phyloP scores from a whole-genome alignment of 1,284 basidiomycete genomes.

The Irpex rosettiformis region DNA sequence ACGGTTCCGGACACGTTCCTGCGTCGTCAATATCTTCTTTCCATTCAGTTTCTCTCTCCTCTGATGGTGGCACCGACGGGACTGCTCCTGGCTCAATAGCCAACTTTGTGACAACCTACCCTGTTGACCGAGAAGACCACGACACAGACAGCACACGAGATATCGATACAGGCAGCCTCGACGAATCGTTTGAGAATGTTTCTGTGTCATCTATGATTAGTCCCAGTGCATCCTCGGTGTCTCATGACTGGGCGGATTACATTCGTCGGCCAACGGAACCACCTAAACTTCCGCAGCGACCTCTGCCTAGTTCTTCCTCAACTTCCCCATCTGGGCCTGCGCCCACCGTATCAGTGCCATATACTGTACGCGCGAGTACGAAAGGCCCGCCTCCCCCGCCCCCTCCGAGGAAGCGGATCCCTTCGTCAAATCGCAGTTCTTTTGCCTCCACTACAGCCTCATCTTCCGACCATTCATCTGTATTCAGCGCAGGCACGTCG shows the following conservation, averaged over 20 bases:
- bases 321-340: conserved; percentile 18
- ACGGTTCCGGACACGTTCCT: conserved; percentile 44
- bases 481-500: conserved; percentile 50
- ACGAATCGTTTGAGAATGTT: conserved; percentile 71
- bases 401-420: conserved; percentile 13
- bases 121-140: conserved; percentile 38
- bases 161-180: conserved; percentile 49
- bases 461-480: conserved; percentile 33
- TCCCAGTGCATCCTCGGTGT: conserved; percentile 24
- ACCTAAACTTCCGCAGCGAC: conserved; percentile 56
- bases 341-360: conserved; percentile 19
- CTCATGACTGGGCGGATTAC: conserved; percentile 29
- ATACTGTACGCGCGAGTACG: conserved; percentile 10
- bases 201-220: conserved; percentile 35
- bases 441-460: conserved; percentile 10
- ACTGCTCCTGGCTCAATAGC: conserved; percentile 39
- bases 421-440: conserved; percentile 13
- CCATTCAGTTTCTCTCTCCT: conserved; percentile 76
- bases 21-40: conserved; percentile 76
- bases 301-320: conserved; percentile 21
- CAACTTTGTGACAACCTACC: conserved; percentile 44
- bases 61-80: conserved; percentile 50
- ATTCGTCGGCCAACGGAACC: conserved; percentile 34
- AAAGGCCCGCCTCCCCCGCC: conserved; percentile 23
- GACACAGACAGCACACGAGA: conserved; percentile 30